Evolutionary conservation across 2,329 filamentous ascomycete species (phyloP).

Genomic region (Penicillium psychrosexuale): DNA sequence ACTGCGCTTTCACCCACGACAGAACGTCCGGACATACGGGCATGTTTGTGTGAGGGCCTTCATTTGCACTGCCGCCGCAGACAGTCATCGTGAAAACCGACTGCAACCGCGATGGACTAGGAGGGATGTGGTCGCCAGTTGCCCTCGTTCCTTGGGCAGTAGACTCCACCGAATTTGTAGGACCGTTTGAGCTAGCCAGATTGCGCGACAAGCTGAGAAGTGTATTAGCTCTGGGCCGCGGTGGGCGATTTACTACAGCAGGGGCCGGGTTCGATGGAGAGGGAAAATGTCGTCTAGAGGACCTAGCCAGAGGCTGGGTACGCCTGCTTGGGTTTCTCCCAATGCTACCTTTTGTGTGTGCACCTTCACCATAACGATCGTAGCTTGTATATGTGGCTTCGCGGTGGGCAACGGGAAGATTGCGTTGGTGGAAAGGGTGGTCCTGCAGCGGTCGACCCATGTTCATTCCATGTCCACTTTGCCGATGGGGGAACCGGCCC

Average conservation of each 20-base stretch:
- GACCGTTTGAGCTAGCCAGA: neutral
- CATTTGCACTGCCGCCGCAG: neutral
- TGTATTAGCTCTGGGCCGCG: conserved; percentile 1
- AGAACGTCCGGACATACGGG: neutral
- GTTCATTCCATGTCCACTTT: conserved; percentile 42
- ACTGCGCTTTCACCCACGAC: conserved; percentile 5
- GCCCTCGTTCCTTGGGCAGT: neutral
- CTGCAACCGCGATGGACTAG: conserved; percentile 3
- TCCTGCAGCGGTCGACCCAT: conserved; percentile 28
- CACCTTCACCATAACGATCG: neutral
- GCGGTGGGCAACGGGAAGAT: conserved; percentile 24
- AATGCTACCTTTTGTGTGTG: neutral
- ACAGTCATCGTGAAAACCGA: neutral
- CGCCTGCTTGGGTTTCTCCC: neutral
- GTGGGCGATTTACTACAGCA: neutral
- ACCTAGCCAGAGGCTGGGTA: neutral
- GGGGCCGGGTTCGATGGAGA: neutral
- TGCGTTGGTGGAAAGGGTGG: conserved; percentile 36
- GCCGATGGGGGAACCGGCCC: conserved; percentile 40
- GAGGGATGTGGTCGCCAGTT: neutral
- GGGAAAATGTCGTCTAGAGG: neutral
- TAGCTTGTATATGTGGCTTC: conserved; percentile 2
- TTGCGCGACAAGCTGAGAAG: neutral
- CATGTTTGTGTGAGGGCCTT: neutral
- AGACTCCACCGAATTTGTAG: neutral